Conservation (phyloP, 1,139 yeast genomes). For the Hyphopichia wangnamkhiaoensis region DNA sequence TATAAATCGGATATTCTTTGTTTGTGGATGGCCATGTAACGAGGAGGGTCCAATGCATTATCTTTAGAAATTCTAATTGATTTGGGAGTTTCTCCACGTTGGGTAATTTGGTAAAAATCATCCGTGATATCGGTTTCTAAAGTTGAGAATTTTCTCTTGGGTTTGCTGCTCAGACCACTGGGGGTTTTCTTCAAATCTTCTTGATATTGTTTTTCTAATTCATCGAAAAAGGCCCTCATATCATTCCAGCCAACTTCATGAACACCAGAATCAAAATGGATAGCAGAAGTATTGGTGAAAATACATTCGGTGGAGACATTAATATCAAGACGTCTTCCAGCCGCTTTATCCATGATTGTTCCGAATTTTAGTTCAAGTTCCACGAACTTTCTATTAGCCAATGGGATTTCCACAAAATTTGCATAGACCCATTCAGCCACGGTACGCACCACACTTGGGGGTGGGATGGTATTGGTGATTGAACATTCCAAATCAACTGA, state of each 20-base stretch:
- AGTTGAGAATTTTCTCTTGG: slow-evolving; percentile 41
- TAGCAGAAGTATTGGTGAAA: slow-evolving; percentile 54
- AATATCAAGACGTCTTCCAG: slow-evolving; percentile 64
- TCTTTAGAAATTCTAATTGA: slow-evolving; percentile 67
- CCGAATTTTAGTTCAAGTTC: slow-evolving; percentile 89
- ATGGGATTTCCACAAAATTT: slow-evolving; percentile 63
- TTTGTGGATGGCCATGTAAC: slow-evolving; percentile 72
- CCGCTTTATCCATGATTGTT: slow-evolving; percentile 63
- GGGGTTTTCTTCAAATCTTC: slow-evolving; percentile 29
- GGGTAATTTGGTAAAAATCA: slow-evolving; percentile 36
- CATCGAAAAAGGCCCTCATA: slow-evolving; percentile 56
- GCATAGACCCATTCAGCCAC: slow-evolving; percentile 91
- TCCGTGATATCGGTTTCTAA: slow-evolving; percentile 47
- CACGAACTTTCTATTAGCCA: slow-evolving; percentile 57
- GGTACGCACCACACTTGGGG: slow-evolving; percentile 77
- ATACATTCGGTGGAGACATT: slow-evolving; percentile 80
- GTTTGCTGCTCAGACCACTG: slow-evolving; percentile 17
- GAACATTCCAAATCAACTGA: slow-evolving; percentile 55
- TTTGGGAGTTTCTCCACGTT: slow-evolving; percentile 56
- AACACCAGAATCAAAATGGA: slow-evolving; percentile 69
- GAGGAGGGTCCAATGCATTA: slow-evolving; percentile 55
- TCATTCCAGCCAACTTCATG: slow-evolving; percentile 68
- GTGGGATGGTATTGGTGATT: slow-evolving; percentile 74
- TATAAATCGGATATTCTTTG: slow-evolving; percentile 69
- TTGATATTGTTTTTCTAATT: slow-evolving; percentile 50